A percentile compares a stretch with the other conserved stretches of the same genome.
Conservation (phyloP, 2,329 filamentous ascomycete genomes). For the Onygenales sp. region DNA sequence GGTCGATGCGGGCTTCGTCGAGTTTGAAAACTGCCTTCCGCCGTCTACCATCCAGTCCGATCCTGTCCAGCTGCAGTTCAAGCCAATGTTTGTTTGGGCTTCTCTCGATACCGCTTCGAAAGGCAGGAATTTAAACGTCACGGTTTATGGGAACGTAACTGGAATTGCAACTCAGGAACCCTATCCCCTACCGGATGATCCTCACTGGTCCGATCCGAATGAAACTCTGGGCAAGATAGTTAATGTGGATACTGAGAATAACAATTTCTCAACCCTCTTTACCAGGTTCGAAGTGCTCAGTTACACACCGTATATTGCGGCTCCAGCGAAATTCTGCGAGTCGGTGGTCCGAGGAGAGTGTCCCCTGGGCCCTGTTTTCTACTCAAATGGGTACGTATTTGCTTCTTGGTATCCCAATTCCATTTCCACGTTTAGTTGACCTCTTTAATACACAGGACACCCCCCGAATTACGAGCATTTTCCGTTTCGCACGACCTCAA, state of each 20-base stretch:
- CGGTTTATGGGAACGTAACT: constrained; percentile 83
- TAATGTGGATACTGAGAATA: constrained; percentile 47
- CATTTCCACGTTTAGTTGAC: background rate
- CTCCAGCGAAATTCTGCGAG: constrained; percentile 56
- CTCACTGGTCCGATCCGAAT: constrained; percentile 53
- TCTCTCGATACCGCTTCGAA: constrained; percentile 47
- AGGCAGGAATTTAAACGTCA: constrained; percentile 51
- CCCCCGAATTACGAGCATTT: constrained; percentile 56
- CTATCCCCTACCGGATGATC: constrained; percentile 52
- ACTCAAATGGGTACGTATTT: constrained; percentile 39
- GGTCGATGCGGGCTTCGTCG: constrained; percentile 55
- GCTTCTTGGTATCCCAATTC: background rate
- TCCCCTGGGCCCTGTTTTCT: constrained; percentile 66
- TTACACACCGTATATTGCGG: constrained; percentile 57
- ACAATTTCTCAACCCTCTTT: constrained; percentile 63
- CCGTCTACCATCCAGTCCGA: constrained; percentile 48
- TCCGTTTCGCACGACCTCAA: constrained; percentile 63
- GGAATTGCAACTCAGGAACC: constrained; percentile 52
- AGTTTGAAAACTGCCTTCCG: constrained; percentile 75
- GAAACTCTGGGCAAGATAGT: constrained; percentile 68
- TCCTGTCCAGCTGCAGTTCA: constrained; percentile 64
- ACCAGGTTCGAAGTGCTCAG: constrained; percentile 64
- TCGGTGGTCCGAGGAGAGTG: constrained; percentile 52
- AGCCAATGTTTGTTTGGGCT: constrained; percentile 65
- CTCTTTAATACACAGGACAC: constrained; percentile 22